Base-by-base conservation (phyloP, 2,329 filamentous ascomycete species). In the Trichophyton benhamiae region DNA sequence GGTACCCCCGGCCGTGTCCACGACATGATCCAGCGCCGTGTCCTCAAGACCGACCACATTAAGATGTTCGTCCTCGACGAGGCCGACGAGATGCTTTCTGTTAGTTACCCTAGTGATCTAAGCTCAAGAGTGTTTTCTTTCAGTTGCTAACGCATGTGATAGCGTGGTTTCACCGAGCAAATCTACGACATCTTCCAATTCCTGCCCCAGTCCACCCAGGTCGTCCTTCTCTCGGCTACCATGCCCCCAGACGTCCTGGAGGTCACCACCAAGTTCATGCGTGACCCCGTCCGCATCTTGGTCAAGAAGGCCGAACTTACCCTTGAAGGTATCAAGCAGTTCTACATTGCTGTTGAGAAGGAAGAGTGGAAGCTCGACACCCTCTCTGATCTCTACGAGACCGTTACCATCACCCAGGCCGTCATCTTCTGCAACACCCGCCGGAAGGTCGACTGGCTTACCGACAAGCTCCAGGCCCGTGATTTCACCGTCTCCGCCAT, bases 341-440 rank as follows among this genome's bases (percentile, higher is more conserved):
- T 96, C 83, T 99, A 96, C 83, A 97, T 99, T 79, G 94, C 94
- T 64, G 94, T 99, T 64, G 94, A 99, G 84, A 97, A 99, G 85
- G 94, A 99, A 78, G 94, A 99, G 75, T 99, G 94, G 94, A 99
- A 99, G 82, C 87, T 99, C 68, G 94, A 99, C 79, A 99, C 94
- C 65, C 89, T 99, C 66, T 97, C 89, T 72, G 94, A 99, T 80
- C 80, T 99, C 70, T 99, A 99, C 83, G 94, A 99, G 82, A 99
- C 94, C 61, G 88, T 99, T 75, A 99, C 94, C 76, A 99, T 97
- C 74, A 99, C 94, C 71, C 94, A 99, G 80, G 94, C 94, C 63
- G 94, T 99, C 79, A 99, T 99, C 81, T 99, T 99, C 89, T 99
- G 94, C 87, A 99, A 99, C 87, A 99, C 94, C 75, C 89, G 94